phyloP scores from a whole-genome alignment of 495 filamentous ascomycete genomes.

The Aspergillus indologenus region DNA sequence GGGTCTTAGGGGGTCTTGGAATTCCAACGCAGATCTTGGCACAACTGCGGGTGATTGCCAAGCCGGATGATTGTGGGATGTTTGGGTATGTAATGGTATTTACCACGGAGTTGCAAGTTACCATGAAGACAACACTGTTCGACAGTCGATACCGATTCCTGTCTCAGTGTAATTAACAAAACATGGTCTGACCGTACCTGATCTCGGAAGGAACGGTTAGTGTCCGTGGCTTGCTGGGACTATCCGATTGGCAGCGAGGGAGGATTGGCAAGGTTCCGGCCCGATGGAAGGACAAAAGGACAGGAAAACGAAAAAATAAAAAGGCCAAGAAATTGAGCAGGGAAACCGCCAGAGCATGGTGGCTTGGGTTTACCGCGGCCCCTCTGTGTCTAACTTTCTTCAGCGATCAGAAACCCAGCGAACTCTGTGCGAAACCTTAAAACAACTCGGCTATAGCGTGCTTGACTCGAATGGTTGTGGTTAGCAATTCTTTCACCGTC shows the following conservation, averaged over 20 bases:
- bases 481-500: neutral
- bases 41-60: neutral
- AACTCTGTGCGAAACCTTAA: neutral
- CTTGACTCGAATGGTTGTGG: neutral
- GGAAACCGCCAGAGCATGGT: neutral
- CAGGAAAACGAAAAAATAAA: neutral
- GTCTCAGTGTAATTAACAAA: neutral
- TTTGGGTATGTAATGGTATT: neutral
- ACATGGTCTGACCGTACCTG: neutral
- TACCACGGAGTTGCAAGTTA: neutral
- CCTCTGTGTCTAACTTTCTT: neutral
- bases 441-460: neutral
- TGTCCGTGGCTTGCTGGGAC: constrained; percentile 2
- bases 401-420: neutral
- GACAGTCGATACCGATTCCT: neutral
- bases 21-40: neutral
- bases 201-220: constrained; percentile 5
- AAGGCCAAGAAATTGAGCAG: neutral
- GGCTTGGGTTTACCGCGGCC: neutral
- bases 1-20: neutral
- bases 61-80: neutral
- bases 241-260: neutral
- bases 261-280: constrained; percentile 15
- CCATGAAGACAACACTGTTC: neutral
- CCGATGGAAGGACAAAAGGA: constrained; percentile 9